phyloP scores from a whole-genome alignment of 2,329 filamentous ascomycete genomes.

The Diaporthe citriasiana region DNA sequence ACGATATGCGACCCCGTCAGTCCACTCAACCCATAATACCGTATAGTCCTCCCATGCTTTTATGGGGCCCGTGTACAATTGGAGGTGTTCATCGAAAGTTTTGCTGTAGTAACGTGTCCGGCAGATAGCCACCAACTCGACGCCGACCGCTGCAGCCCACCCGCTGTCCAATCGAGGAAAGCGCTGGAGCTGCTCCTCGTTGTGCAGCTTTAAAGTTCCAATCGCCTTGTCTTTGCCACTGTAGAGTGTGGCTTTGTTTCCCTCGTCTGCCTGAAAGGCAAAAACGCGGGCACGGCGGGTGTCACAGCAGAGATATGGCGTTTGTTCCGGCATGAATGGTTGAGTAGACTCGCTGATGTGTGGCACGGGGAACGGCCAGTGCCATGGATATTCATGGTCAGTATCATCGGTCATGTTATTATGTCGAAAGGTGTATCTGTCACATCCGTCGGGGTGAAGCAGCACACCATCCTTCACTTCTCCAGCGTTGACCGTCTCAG shows the following conservation, averaged over 20 bases:
- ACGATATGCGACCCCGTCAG: conserved; percentile 1
- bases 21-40: background rate
- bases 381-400: background rate
- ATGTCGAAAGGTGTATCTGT: background rate
- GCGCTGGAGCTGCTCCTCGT: background rate
- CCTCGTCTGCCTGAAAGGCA: background rate
- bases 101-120: conserved; percentile 1
- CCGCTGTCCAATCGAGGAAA: background rate
- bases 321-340: conserved; percentile 8
- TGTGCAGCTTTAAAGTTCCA: background rate
- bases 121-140: conserved; percentile 9
- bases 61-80: background rate
- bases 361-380: conserved; percentile 5
- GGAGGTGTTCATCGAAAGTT: background rate
- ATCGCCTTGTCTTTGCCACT: background rate
- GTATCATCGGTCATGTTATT: background rate
- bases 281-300: background rate
- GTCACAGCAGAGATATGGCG: background rate
- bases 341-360: background rate
- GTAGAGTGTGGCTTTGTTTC: background rate
- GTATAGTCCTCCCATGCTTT: background rate
- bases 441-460: conserved; percentile 4
- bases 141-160: background rate
- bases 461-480: background rate
- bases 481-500: background rate